Evolutionary conservation across 108 stramenopile genomes (phyloP), one percentile per base, ranked within the genome.

Genomic region (Stephanodiscus triporus): DNA sequence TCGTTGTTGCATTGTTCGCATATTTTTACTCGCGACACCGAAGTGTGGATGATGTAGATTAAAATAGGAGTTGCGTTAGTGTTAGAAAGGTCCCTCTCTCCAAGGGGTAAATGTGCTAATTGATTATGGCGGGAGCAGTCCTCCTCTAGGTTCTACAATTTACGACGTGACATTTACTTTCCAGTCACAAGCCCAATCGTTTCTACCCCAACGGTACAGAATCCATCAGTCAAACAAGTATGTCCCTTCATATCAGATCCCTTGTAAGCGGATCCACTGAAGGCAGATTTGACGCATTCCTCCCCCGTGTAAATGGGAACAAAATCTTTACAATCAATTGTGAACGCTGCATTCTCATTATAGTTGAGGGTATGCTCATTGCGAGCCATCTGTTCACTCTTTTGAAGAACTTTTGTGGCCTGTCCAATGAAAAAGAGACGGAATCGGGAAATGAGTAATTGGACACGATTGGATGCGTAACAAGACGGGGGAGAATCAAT

Each of bases 341-440:
- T 81, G 81, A 99, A 99, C 0, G 97, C 75, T 74, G 95, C 94
- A 43, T 90, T 86, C 72, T 97, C 97, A 75, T 99, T 97, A 74
- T 99, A 99, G 72, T 99, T 94, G 34, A 99, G 81, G 58, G 87
- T 78, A 73, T 95, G 89, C 70, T 98, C 97, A 76, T 99, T 99
- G 19, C 97, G 91, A 32, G 92, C 99, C 91, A 97, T 95, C 80
- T 98, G 96, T 77, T 99, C 97, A 66, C 90, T 91, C 85, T 97
- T 97, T 73, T 97, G 95, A 43, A 98, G 82, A 3, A 99, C 96
- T 86, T 98, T 97, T 42, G 86, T 86, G 6, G 98, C 98, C 74
- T 75, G 27, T 32, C 5, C 1, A 58, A 55, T 40, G 45, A 42
- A 17, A 62, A 13, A 62, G 4, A 0, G 0, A 17, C 9, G 51